phyloP scores from a whole-genome alignment of 306 rosid genomes.

The Hippophae tibetana region DNA sequence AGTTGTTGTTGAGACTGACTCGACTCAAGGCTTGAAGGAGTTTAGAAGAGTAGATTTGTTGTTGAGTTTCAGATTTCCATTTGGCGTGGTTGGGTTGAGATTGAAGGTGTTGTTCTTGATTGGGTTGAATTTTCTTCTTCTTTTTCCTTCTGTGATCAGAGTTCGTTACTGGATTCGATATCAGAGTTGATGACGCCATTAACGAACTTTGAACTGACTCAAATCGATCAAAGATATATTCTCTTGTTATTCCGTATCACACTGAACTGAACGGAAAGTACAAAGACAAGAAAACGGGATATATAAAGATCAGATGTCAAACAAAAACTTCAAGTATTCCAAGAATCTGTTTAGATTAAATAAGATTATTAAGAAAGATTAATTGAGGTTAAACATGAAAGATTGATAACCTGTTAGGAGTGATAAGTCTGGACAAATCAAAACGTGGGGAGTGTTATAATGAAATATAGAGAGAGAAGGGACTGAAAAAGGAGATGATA shows the following conservation, averaged over 20 bases:
- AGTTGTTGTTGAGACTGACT: constrained; percentile 21
- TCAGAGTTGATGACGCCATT: constrained; percentile 44
- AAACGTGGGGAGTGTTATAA: background rate
- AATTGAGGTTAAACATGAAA: too few relatives aligned
- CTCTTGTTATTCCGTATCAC: constrained; percentile 1
- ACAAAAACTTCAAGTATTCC: too few relatives aligned
- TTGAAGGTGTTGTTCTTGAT: constrained; percentile 23
- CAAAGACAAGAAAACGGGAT: background rate
- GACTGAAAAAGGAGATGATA: background rate
- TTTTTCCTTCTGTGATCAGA: constrained; percentile 43
- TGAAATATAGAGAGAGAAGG: background rate
- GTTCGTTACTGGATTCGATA: constrained; percentile 39
- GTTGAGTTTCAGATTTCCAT: constrained; percentile 77
- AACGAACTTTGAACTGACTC: constrained; percentile 14
- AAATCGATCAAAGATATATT: constrained; percentile 14
- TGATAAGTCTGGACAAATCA: background rate
- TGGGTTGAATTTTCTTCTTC: constrained; percentile 49
- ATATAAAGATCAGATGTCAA: background rate
- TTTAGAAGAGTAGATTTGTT: constrained; percentile 64
- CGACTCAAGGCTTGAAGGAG: constrained; percentile 57
- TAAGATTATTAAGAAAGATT: too few relatives aligned
- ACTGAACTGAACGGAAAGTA: background rate
- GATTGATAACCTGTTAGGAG: too few relatives aligned
- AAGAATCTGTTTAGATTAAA: background rate
- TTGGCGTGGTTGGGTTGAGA: constrained; percentile 15